Base-by-base conservation (phyloP, 805 yeast species). In the Wickerhamiella spandovensis region DNA sequence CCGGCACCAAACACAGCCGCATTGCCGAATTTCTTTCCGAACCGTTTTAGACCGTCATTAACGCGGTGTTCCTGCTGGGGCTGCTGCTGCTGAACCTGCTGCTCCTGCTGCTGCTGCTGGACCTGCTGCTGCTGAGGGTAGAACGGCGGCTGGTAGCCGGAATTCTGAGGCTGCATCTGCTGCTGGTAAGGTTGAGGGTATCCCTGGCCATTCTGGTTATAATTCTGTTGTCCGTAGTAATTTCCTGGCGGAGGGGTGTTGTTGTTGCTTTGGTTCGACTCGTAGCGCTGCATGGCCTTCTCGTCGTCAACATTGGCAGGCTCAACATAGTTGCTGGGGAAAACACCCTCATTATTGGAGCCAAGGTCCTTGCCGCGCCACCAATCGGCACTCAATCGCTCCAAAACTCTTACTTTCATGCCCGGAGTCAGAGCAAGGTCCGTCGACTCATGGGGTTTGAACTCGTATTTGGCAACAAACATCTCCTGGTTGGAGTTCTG, bases 1-100 rank as follows among this genome's bases (percentile, higher is more conserved):
- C 97, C 97, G 9, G 95, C 96, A 67, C 97, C 97, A 57, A 87
- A 90, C 46, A 89, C 78, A 35, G 94, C 89, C n/a, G 97, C 94
- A 57, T 87, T 79, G 53, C 95, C 95, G 52, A 89, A 69, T 66
- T 85, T 82, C 55, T 84, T 74, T 23, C 94, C 94, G 57, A 85
- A 77, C 60, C 75, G 81, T 66, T 77, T 78, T 52, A 81, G 55
- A 20, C 58, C 62, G 20, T 64, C 64, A 47, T 56, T 54, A 13
- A 56, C 54, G 43, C 67, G 71, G 12, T 62, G 49, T 12, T 45
- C 49, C 20, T 46, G 49, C 18, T 43, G 48, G 9, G 41, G 51
- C 37, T 51, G 55, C 37, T 56, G 57, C 38, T 49, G 57, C 49
- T 48, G 58, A 41, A 43, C 58, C 52, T 55, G 60, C 44, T 39